Conservation (phyloP, 192 early-diverging fungal species). For the Linnemannia schmuckeri region DNA sequence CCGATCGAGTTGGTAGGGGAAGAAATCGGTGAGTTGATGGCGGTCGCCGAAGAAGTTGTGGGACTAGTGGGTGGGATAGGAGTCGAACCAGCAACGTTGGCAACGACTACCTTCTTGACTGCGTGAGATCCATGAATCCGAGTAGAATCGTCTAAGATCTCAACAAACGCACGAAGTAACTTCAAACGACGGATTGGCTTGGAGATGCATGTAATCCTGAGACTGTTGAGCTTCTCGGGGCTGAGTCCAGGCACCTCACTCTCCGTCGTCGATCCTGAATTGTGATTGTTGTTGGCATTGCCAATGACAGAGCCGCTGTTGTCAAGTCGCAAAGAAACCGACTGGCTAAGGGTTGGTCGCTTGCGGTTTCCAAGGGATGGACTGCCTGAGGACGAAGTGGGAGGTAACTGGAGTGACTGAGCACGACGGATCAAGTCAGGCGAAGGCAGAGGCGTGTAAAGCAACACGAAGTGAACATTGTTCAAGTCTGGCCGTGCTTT, state of each 20-base stretch:
- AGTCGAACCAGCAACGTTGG: neutral
- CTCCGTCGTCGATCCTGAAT: neutral
- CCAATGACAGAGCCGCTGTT: neutral
- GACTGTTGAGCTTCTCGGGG: conserved; percentile 38
- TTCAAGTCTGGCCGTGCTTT: conserved; percentile 27
- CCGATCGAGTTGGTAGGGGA: neutral
- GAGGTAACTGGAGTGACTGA: conserved; percentile 42
- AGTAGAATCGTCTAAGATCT: conserved; percentile 51
- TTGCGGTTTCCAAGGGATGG: conserved; percentile 13
- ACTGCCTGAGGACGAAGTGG: conserved; percentile 12
- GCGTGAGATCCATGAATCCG: conserved; percentile 30
- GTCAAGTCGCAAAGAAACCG: conserved; percentile 29
- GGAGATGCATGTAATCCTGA: conserved; percentile 56
- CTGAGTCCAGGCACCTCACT: conserved; percentile 37
- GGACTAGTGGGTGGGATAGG: conserved; percentile 20
- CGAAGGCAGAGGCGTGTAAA: conserved; percentile 27
- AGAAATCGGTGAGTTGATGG: conserved; percentile 13
- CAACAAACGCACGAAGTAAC: conserved; percentile 56
- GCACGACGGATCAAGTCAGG: conserved; percentile 39
- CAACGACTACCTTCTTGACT: conserved; percentile 14
- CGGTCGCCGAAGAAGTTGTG: conserved; percentile 2
- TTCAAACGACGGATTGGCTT: conserved; percentile 61
- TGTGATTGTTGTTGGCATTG: neutral
- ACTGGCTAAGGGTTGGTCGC: conserved; percentile 33
- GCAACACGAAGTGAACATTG: conserved; percentile 51